Percentiles rank a stretch among this genome's conserved stretches.
phyloP scores from a whole-genome alignment of 2,329 filamentous ascomycete genomes.

The Trichoderma sp. region DNA sequence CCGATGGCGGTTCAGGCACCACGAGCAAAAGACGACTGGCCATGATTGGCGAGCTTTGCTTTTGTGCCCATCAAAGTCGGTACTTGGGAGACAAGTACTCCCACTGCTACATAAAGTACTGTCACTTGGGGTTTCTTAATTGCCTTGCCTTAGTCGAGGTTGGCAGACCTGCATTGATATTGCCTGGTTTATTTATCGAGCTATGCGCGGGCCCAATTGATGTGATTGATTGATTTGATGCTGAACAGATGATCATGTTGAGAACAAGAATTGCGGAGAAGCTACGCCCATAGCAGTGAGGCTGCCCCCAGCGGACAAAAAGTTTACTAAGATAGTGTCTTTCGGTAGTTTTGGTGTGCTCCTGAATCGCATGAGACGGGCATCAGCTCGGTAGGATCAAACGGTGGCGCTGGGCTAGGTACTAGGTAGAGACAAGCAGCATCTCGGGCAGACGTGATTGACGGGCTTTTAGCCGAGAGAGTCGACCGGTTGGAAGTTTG shows the following conservation, averaged over 20 bases:
- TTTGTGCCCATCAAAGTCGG: neutral
- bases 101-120: neutral
- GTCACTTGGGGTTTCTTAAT: neutral
- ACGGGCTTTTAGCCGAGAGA: neutral
- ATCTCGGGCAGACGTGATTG: neutral
- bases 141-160: neutral
- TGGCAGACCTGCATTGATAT: conserved; percentile 9
- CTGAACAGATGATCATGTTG: neutral
- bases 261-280: neutral
- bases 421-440: neutral
- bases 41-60: neutral
- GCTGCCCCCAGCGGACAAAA: neutral
- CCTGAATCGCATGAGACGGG: neutral
- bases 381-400: neutral
- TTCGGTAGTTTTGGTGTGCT: neutral
- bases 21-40: neutral
- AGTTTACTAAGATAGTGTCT: neutral
- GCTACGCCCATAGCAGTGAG: neutral
- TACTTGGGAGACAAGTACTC: neutral
- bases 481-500: neutral
- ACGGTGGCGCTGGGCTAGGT: neutral
- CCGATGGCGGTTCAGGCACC: conserved; percentile 10
- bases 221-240: neutral
- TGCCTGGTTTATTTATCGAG: neutral
- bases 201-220: neutral